Base-by-base conservation (phyloP, 495 filamentous ascomycete genomes). In the Tuber calosporum region DNA sequence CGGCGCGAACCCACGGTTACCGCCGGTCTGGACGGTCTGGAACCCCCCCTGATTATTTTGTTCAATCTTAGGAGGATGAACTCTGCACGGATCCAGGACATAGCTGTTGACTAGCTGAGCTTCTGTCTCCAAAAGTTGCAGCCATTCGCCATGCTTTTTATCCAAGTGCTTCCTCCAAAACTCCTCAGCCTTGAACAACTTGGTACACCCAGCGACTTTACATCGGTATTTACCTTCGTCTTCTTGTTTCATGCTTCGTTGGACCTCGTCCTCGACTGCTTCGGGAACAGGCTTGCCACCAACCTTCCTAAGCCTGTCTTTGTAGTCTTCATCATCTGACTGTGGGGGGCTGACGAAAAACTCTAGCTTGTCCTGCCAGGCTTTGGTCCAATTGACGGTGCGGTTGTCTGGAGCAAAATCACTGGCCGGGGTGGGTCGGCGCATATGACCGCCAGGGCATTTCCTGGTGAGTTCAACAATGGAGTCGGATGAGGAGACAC, bases 81-180 rank as follows among this genome's bases (percentile, higher is more conserved):
- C 97, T 93, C 80, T 97, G 93, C 26, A 94, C 88, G 95, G 95
- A 79, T 99, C 95, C 15, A 96, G 83, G 17, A 97, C 93, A 81
- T 98, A 99, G 30, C 90, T 88, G 80, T 98, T 99, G 78, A 99
- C 90, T 30, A 98, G 88, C 22, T 88, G 86, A 87, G 96, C 95
- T 84, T 97, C 93, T 80, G 88, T 87, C 83, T 89, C 90, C 80
- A 97, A 86, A 70, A 85, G 87, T 19, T 94, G 89, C 69, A 90
- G 87, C 93, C 93, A 99, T 72, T 97, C 94, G 0, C 86, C 76
- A 81, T 99, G 95, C 42, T 96, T 90, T 84, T 99, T 99, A 82
- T 97, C 96, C 30, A 98, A 88, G 79, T 99, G 95, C 84, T 99
- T 99, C 76, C 89, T 89, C 95, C 95, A 99, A 82, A 98, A 99